These are phyloP conservation scores for Aspergillus bertholletiae DNA, from an alignment of 495 filamentous ascomycete genomes.

Conservation along the genomic window DNA sequence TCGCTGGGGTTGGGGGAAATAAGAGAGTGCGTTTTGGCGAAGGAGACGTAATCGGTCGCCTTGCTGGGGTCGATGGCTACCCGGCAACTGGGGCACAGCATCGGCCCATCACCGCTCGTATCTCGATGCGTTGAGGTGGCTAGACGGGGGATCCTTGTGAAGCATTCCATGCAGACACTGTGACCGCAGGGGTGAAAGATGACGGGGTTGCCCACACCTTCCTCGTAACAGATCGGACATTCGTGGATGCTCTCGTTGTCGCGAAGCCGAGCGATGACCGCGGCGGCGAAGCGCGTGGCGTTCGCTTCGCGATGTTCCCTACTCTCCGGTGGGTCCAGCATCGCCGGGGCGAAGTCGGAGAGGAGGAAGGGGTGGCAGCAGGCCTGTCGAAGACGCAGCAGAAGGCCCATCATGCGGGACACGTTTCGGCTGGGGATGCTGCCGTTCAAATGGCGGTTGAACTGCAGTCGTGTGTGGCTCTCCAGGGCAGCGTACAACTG, in stretches of 20 bases:
- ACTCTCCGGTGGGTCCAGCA: too few species aligned
- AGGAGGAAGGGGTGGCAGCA: constrained; percentile 92
- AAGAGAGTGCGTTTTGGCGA: constrained; percentile 70
- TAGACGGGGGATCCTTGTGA: constrained; percentile 67
- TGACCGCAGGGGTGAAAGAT: constrained; percentile 88
- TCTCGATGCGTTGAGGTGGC: constrained; percentile 51
- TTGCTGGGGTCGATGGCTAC: constrained; percentile 58
- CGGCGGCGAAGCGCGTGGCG: constrained; percentile 56
- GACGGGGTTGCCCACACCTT: constrained; percentile 67
- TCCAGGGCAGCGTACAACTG: constrained; percentile 73
- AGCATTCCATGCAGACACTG: constrained; percentile 74
- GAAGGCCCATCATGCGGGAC: constrained; percentile 75
- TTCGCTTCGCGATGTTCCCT: too few species aligned
- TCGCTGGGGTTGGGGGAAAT: constrained; percentile 36
- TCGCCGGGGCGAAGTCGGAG: constrained; percentile 66
- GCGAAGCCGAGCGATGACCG: constrained; percentile 67
- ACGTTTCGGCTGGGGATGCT: constrained; percentile 77
- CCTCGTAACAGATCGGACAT: constrained; percentile 82
- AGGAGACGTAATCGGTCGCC: constrained; percentile 69
- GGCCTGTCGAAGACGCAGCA: constrained; percentile 80
- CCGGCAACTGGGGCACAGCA: constrained; percentile 77
- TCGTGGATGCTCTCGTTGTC: constrained; percentile 52
- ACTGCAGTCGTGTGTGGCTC: constrained; percentile 57
- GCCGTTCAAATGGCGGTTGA: constrained; percentile 73
- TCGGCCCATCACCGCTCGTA: constrained; percentile 48